Conservation (phyloP, 306 rosid species). For the Cucumis hystrix region DNA sequence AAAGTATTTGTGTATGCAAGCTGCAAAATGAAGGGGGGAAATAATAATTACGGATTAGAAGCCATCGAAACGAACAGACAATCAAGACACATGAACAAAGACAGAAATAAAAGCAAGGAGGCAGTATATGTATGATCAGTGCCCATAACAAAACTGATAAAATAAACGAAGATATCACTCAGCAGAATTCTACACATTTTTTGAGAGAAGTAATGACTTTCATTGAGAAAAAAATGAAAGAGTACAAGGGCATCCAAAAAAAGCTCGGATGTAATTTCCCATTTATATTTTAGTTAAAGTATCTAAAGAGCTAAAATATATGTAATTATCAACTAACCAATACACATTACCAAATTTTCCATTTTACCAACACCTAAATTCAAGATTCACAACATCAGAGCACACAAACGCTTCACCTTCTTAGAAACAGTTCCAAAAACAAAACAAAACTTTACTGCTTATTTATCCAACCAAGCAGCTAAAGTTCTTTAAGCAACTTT, state of each 20-base stretch:
- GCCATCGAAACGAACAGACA: not conserved
- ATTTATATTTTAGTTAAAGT: not conserved
- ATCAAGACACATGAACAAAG: not conserved
- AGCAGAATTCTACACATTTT: not conserved
- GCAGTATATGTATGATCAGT: not conserved
- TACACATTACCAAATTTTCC: not conserved
- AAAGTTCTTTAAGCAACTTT: not conserved
- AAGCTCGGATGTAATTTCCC: too few relatives aligned
- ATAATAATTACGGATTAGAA: slow-evolving; percentile 3
- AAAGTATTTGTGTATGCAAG: slow-evolving; percentile 80
- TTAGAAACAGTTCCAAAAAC: not conserved
- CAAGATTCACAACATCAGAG: not conserved
- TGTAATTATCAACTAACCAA: not conserved
- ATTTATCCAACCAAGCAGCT: not conserved
- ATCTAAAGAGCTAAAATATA: not conserved
- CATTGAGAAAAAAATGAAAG: too few relatives aligned
- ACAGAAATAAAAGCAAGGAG: not conserved
- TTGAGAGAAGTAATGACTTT: too few relatives aligned
- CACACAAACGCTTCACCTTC: not conserved
- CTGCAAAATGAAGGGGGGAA: slow-evolving; percentile 6
- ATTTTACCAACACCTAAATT: not conserved
- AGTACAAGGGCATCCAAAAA: too few relatives aligned
- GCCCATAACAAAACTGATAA: not conserved
- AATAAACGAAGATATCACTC: not conserved
- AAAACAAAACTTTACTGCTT: not conserved